Evolutionary conservation across 495 filamentous ascomycete species (phyloP), one percentile per base, ranked within the genome.

Genomic region (Margaritispora aquatica): DNA sequence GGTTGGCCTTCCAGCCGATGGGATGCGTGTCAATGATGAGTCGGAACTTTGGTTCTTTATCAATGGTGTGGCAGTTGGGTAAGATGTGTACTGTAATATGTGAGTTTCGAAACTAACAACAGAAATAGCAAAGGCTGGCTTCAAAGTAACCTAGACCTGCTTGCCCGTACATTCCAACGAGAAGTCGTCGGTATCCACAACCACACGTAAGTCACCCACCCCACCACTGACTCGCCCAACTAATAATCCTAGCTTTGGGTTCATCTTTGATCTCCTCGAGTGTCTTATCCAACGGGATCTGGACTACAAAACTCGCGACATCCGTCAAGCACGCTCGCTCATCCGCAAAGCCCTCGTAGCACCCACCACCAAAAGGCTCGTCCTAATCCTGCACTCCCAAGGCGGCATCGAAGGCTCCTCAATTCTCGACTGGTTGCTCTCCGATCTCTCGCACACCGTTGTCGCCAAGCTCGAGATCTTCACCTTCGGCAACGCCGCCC

Each of bases 401-500:
- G 90, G 90, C 1, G 90, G 83, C 20, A 88, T 95, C 57, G 84
- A 91, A 68, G 81, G 84, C 5, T 78, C 84, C 1, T 69, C 90
- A 38, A 82, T 90, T 9, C 66, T 93, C 0, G 90, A 96, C 75
- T 88, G 86, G 81, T 79, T 96, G 9, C 76, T 92, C 15, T 80
- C 84, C 59, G 89, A 93, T 60, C 67, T 93, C 0, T 84, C 88
- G 0, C 80, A 83, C 17, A 77, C 84, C 34, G 67, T 84, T 2
- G 73, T 92, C 17, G 69, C 74, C 2, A 84, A 87, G 55, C 77
- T 94, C 20, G 90, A 94, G 65, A 82, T 93, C 13, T 94, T 92
- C 69, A 93, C 89, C 0, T 95, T 94, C 65, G 90, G 88, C 13
- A 86, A 82, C 55, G 88, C 89, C 3, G 88, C 90, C 1, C 90